phyloP scores from a whole-genome alignment of 306 rosid species.

The Inga oerstediana region DNA sequence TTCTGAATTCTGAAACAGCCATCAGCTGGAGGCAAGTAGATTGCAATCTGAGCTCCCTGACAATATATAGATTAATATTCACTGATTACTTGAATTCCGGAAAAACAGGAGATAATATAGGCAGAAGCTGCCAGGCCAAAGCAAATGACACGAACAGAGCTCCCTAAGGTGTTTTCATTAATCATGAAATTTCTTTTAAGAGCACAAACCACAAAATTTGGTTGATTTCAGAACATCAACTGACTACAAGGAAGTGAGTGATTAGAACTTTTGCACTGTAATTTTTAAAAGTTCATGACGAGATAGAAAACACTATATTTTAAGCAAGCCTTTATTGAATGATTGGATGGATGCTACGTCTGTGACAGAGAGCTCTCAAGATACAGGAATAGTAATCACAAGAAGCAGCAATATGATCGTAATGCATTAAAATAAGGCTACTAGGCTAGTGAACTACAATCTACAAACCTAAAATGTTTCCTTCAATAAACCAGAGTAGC shows the following conservation, averaged over 20 bases:
- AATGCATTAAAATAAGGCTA: background rate
- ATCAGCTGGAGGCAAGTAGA: background rate
- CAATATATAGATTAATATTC: background rate
- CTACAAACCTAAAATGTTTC: background rate
- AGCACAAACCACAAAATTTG: background rate
- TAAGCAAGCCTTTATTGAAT: background rate
- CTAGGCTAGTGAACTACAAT: background rate
- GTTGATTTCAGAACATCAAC: background rate
- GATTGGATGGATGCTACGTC: background rate
- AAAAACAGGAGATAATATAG: background rate
- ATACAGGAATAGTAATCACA: conserved; percentile 2
- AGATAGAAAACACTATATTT: background rate
- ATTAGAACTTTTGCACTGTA: background rate
- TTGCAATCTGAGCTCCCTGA: background rate
- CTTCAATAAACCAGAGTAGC: background rate
- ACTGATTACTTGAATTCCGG: background rate
- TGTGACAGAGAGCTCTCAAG: background rate
- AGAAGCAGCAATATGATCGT: background rate
- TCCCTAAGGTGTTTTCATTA: background rate
- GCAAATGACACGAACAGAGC: background rate
- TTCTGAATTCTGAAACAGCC: conserved; percentile 7
- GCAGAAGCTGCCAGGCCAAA: conserved; percentile 7
- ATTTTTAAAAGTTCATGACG: background rate
- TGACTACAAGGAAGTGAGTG: background rate
- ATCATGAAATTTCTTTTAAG: background rate